A percentile compares a stretch with the other conserved stretches of the same genome.
Evolutionary conservation across 805 yeast genomes (phyloP).

Genomic region (Cyberlindnera lachancei): DNA sequence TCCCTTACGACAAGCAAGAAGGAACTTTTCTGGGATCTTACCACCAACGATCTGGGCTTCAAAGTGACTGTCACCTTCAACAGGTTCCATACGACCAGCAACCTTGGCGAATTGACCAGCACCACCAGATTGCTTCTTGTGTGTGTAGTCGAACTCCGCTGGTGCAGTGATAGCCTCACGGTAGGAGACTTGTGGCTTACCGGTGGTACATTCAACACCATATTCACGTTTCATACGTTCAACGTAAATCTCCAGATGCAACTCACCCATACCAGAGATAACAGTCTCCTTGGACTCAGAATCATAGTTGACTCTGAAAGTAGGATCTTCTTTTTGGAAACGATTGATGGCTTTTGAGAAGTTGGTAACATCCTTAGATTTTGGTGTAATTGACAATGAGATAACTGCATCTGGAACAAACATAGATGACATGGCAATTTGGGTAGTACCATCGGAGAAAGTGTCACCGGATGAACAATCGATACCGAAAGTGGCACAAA

Average conservation of each 20-base stretch:
- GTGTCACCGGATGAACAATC: constrained; percentile 99
- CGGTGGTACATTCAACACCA: constrained; percentile 90
- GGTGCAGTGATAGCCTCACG: constrained; percentile 80
- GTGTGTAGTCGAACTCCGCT: constrained; percentile 83
- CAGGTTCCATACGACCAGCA: constrained; percentile 69
- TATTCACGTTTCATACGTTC: constrained; percentile 98
- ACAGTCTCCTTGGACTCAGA: constrained; percentile 89
- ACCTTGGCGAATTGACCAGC: constrained; percentile 99
- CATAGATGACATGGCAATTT: constrained; percentile 94
- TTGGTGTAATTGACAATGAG: constrained; percentile 84
- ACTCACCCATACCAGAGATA: constrained; percentile 97
- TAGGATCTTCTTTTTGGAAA: constrained; percentile 98
- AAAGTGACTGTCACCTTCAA: constrained; percentile 65
- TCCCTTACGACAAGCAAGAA: constrained; percentile 91
- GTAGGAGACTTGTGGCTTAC: constrained; percentile 97
- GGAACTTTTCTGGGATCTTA: constrained; percentile 89
- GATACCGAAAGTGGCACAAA: constrained; percentile 98
- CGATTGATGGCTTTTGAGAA: constrained; percentile 96
- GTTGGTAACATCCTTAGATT: constrained; percentile 76
- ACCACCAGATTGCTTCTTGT: constrained; percentile 98
- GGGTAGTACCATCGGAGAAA: constrained; percentile 75
- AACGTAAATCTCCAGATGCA: constrained; percentile 93
- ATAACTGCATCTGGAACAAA: constrained; percentile 98
- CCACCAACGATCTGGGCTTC: constrained; percentile 93
- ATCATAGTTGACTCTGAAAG: constrained; percentile 89